phyloP scores from a whole-genome alignment of 345 rosid genomes.

The Garcia nutans region DNA sequence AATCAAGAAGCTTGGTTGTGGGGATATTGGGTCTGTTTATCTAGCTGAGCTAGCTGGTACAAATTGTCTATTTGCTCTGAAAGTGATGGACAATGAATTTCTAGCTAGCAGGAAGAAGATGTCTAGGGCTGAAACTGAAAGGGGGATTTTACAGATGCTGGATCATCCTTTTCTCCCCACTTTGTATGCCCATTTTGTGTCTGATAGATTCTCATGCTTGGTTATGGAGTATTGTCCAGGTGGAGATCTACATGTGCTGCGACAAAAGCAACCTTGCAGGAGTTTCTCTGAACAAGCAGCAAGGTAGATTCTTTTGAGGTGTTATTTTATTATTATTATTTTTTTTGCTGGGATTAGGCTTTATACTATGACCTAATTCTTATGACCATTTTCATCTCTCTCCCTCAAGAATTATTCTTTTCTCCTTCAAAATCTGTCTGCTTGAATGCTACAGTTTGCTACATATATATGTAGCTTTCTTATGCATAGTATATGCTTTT shows the following conservation, averaged over 20 bases:
- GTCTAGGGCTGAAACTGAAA: constrained; percentile 70
- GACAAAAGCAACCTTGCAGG: constrained; percentile 64
- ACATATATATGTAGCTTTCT: background rate
- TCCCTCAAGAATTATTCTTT: background rate
- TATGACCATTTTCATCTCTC: background rate
- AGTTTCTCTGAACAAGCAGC: constrained; percentile 72
- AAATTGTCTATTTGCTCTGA: constrained; percentile 62
- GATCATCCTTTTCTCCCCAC: constrained; percentile 90
- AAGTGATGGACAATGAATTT: constrained; percentile 74
- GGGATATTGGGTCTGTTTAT: constrained; percentile 73
- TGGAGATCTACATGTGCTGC: constrained; percentile 74
- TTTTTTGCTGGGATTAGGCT: background rate
- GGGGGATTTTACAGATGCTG: constrained; percentile 72
- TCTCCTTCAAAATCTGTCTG: background rate
- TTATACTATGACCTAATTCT: background rate
- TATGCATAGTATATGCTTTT: background rate
- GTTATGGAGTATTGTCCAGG: constrained; percentile 84
- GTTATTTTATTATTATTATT: background rate
- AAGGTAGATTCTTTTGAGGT: constrained; percentile 38
- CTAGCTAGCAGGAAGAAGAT: constrained; percentile 64
- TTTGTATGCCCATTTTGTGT: constrained; percentile 56
- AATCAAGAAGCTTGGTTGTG: constrained; percentile 68
- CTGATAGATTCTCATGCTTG: constrained; percentile 67
- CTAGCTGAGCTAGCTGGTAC: constrained; percentile 65
- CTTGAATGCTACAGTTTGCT: background rate